Evolutionary conservation across 2,329 filamentous ascomycete genomes (phyloP).

Genomic region (Fonsecaea erecta): DNA sequence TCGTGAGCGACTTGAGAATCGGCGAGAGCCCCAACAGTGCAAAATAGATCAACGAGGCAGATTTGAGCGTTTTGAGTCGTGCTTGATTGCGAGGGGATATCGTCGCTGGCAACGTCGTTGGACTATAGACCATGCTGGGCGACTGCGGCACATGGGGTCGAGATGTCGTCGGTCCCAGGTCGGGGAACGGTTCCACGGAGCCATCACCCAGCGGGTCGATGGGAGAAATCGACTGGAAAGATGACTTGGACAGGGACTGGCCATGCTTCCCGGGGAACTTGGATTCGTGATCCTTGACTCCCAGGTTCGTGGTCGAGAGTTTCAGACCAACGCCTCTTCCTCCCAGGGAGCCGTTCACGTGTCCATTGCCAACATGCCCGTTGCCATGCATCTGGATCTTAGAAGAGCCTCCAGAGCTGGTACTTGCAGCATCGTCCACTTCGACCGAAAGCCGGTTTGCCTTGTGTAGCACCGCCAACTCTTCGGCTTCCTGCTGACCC

Average conservation of each 20-base stretch:
- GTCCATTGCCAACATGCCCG: conserved; percentile 40
- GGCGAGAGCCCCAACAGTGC: conserved; percentile 89
- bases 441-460: conserved; percentile 34
- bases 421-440: conserved; percentile 46
- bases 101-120: conserved; percentile 43
- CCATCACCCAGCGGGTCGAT: conserved; percentile 34
- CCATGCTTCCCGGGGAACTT: conserved; percentile 48
- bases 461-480: conserved; percentile 38
- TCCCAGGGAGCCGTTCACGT: conserved; percentile 38
- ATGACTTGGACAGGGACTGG: conserved; percentile 61
- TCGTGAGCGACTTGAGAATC: conserved; percentile 94
- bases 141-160: conserved; percentile 24
- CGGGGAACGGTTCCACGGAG: conserved; percentile 41
- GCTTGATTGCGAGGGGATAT: conserved; percentile 63
- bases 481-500: conserved; percentile 64
- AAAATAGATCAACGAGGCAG: conserved; percentile 88
- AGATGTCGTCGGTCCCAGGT: conserved; percentile 42
- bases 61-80: conserved; percentile 82
- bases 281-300: conserved; percentile 37
- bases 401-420: conserved; percentile 45
- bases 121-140: conserved; percentile 41
- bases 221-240: conserved; percentile 55
- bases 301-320: conserved; percentile 46
- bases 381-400: conserved; percentile 41
- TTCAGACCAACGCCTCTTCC: conserved; percentile 51